Base-by-base conservation (phyloP, 768 basidiomycete species). In the Naganishia antarctica region DNA sequence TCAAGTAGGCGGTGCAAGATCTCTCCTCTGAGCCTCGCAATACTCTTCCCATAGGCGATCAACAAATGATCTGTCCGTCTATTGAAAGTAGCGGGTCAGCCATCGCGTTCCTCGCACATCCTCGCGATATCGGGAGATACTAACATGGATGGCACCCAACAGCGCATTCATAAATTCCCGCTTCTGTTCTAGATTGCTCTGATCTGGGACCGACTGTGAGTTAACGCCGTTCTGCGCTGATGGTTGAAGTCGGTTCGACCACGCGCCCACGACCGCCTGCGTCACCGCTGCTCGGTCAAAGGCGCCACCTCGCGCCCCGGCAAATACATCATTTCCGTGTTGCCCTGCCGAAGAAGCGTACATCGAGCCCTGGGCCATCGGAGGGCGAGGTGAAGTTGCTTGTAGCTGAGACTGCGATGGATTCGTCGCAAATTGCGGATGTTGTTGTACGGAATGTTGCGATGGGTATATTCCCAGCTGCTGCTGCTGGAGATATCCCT, bases 131-230 rank as follows among this genome's bases (percentile, higher is more conserved):
- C n/a, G n/a, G n/a, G n/a, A n/a, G n/a, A n/a, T n/a, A 34, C 53
- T 57, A 13, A 57, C 53, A 57, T 57, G 53, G n/a, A 57, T 57
- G 32, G 53, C 53, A 25, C 53, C 37, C 53, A 57, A 57, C 34
- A 57, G 16, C 53, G 53, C 53, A 2, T 37, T 34, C 21, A 57
- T 34, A 25, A 57, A 57, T 13, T 57, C 53, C 23, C 53, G n/a
- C 53, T 57, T 57, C 53, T 57, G 53, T 7, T 57, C 53, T 18
- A 21, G 32, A 31, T 57, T 37, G 15, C 37, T 21, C 37, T 57
- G 32, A 11, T 57, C 26, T 18, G 53, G 53, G 11, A 32, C n/a
- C n/a, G n/a, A n/a, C n/a, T n/a, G n/a, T n/a, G n/a, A 13, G 8
- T 15, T 7, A 18, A n/a, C n/a, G n/a, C 29, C 32, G 4, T 41